Evolutionary conservation across 495 filamentous ascomycete genomes (phyloP).

Genomic region (Lophium mytilinum): DNA sequence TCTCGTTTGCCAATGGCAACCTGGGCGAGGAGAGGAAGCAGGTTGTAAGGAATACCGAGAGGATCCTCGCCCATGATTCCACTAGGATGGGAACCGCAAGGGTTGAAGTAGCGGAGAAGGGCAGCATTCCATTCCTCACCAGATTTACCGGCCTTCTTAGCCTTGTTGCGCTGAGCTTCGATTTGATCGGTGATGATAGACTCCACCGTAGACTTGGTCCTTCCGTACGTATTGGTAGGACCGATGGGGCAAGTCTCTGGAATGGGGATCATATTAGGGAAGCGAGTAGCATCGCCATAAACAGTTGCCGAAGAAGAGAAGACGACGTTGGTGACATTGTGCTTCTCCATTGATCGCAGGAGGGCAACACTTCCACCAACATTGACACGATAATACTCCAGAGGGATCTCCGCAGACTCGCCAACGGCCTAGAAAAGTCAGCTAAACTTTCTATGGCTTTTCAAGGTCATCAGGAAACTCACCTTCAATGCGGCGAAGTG

Average conservation of each 20-base stretch:
- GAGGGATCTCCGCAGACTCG: slow-evolving; percentile 87
- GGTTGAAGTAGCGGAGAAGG: slow-evolving; percentile 95
- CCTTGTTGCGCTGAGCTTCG: slow-evolving; percentile 76
- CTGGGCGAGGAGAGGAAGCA: slow-evolving; percentile 88
- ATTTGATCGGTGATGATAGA: slow-evolving; percentile 83
- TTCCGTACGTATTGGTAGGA: slow-evolving; percentile 94
- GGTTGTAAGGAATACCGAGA: slow-evolving; percentile 90
- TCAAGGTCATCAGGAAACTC: slow-evolving; percentile 23
- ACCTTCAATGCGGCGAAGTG: slow-evolving; percentile 98
- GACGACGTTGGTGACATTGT: slow-evolving; percentile 93
- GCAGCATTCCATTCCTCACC: slow-evolving; percentile 87
- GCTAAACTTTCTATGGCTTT: neutral
- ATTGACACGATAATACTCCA: slow-evolving; percentile 97
- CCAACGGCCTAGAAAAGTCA: slow-evolving; percentile 65
- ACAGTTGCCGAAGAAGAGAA: slow-evolving; percentile 96
- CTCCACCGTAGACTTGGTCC: slow-evolving; percentile 89
- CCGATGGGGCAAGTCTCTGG: slow-evolving; percentile 93
- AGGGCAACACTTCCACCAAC: slow-evolving; percentile 88
- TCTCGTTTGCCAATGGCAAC: slow-evolving; percentile 92
- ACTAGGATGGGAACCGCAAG: slow-evolving; percentile 85
- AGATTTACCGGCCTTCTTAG: slow-evolving; percentile 67
- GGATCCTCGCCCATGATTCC: slow-evolving; percentile 99
- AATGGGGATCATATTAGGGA: slow-evolving; percentile 97
- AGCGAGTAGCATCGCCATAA: slow-evolving; percentile 94
- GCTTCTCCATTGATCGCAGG: slow-evolving; percentile 73